Evolutionary conservation across 768 basidiomycete species (phyloP).

Genomic region (Pholiota microspora): DNA sequence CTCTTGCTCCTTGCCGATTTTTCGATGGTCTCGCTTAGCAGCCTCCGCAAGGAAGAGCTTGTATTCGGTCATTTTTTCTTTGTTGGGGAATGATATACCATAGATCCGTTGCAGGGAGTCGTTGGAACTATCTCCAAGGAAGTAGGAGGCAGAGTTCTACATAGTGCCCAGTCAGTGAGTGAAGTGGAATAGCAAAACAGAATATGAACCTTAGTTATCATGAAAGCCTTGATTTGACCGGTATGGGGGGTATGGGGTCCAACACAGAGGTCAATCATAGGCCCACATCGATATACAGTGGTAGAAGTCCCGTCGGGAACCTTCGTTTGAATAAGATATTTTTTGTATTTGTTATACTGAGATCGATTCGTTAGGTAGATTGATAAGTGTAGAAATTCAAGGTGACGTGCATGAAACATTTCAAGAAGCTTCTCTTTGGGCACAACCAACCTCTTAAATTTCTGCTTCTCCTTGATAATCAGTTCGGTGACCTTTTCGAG

Average conservation of each 20-base stretch:
- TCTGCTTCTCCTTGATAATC: constrained; percentile 95
- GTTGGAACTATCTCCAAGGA: constrained; percentile 90
- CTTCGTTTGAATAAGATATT: constrained; percentile 92
- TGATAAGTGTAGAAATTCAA: neutral
- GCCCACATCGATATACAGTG: constrained; percentile 97
- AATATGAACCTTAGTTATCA: constrained; percentile 96
- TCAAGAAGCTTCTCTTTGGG: constrained; percentile 93
- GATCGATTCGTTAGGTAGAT: neutral
- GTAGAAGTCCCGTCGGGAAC: constrained; percentile 95
- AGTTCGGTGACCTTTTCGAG: constrained; percentile 87
- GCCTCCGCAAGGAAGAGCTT: constrained; percentile 96
- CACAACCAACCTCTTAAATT: constrained; percentile 91
- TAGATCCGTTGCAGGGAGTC: constrained; percentile 96
- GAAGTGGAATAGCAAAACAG: neutral
- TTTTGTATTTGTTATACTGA: constrained; percentile 99
- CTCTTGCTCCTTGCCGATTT: constrained; percentile 97
- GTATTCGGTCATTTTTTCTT: constrained; percentile 92
- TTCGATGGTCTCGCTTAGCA: constrained; percentile 95
- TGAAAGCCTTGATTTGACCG: constrained; percentile 95
- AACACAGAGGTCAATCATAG: constrained; percentile 96
- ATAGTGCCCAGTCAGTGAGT: neutral
- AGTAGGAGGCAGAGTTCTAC: constrained; percentile 98
- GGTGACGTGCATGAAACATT: constrained; percentile 82
- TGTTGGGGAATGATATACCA: constrained; percentile 98
- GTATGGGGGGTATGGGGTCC: constrained; percentile 99